phyloP scores from a whole-genome alignment of 176 grass and related monocot genomes.

The Avena eriantha region DNA sequence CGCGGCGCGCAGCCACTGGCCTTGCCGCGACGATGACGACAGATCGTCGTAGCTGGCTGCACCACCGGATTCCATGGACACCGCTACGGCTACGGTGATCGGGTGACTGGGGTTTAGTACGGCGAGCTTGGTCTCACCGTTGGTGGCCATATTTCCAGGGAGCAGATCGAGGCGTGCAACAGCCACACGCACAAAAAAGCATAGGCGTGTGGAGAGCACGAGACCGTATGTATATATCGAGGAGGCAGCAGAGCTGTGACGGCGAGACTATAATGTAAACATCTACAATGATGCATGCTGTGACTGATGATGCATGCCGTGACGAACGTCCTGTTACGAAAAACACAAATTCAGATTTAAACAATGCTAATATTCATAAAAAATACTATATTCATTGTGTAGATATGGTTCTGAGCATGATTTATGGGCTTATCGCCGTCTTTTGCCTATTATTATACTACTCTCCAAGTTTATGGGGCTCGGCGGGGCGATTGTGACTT shows the following conservation, averaged over 20 bases:
- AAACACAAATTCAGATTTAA: neutral
- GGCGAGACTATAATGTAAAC: neutral
- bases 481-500: too few relatives aligned
- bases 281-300: neutral
- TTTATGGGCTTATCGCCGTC: neutral
- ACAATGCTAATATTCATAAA: neutral
- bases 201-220: slow-evolving; percentile 51
- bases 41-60: neutral
- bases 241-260: neutral
- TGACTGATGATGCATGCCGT: neutral
- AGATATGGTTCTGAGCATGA: neutral
- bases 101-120: slow-evolving; percentile 22
- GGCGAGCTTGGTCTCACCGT: slow-evolving; percentile 52
- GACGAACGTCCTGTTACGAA: neutral
- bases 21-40: neutral
- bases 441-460: neutral
- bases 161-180: neutral
- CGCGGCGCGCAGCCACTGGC: slow-evolving; percentile 76
- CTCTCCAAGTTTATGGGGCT: too few relatives aligned
- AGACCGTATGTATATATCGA: slow-evolving; percentile 34
- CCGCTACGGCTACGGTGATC: neutral
- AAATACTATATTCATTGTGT: neutral
- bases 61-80: neutral
- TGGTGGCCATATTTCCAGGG: slow-evolving; percentile 36
- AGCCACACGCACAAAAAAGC: neutral